phyloP scores from a whole-genome alignment of 176 grass and related monocot species.

The Oryza meyeriana region DNA sequence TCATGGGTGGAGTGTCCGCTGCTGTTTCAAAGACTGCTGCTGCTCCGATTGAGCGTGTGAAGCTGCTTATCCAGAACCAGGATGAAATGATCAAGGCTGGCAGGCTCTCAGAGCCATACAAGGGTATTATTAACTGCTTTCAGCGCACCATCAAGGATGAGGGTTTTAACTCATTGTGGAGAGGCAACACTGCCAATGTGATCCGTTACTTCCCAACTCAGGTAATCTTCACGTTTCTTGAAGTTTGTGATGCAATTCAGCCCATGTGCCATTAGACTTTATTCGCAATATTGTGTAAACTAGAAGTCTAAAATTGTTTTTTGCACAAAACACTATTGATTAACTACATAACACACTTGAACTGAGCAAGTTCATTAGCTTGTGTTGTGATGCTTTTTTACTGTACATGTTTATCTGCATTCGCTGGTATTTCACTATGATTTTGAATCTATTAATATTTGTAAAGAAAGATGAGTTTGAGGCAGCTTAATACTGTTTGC shows the following conservation, averaged over 20 bases:
- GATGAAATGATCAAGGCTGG: constrained; percentile 97
- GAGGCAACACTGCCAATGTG: constrained; percentile 87
- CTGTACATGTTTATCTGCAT: not conserved
- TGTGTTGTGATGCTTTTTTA: not conserved
- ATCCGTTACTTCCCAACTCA: constrained; percentile 98
- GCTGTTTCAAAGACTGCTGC: constrained; percentile 95
- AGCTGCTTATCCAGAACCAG: constrained; percentile 94
- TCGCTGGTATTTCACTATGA: not conserved
- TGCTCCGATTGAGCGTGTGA: constrained; percentile 91
- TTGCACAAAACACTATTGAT: not conserved
- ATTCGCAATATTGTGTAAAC: not conserved
- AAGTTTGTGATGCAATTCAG: too few relatives aligned
- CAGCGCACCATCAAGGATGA: constrained; percentile 78
- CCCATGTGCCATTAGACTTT: not conserved
- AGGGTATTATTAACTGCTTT: constrained; percentile 92
- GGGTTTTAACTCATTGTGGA: constrained; percentile 71
- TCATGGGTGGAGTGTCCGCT: constrained; percentile 95
- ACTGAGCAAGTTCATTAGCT: not conserved
- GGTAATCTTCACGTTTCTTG: constrained; percentile 13
- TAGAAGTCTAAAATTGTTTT: too few relatives aligned
- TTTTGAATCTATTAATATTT: not conserved
- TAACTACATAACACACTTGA: not conserved
- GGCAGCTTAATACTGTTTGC: not conserved
- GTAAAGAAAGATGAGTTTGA: not conserved
- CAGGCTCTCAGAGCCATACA: constrained; percentile 87